Percentiles rank a stretch among this genome's conserved stretches.
These are phyloP conservation scores for Termitomyces bulborhizus DNA, from an alignment of 768 basidiomycete species.

Conservation along the genomic window DNA sequence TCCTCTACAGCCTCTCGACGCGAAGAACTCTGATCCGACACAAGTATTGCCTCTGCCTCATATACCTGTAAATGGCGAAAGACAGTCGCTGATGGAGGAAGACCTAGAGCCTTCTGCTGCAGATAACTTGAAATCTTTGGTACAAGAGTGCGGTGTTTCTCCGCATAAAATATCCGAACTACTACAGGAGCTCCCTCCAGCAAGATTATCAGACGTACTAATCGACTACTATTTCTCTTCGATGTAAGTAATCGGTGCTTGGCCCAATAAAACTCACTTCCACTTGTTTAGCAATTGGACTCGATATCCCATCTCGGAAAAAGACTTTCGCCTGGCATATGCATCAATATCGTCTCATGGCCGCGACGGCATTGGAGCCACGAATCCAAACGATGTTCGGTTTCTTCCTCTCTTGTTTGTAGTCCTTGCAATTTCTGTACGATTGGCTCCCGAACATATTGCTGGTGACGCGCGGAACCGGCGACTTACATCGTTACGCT, in stretches of 20 bases:
- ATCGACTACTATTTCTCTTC: slow-evolving; percentile 77
- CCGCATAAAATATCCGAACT: slow-evolving; percentile 89
- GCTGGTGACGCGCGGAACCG: slow-evolving; percentile 73
- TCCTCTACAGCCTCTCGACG: slow-evolving; percentile 7
- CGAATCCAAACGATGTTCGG: slow-evolving; percentile 71
- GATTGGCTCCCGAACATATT: slow-evolving; percentile 81
- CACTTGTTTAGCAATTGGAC: slow-evolving; percentile 72
- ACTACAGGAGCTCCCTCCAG: slow-evolving; percentile 81
- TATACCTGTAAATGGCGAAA: slow-evolving; percentile 7
- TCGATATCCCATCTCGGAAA: slow-evolving; percentile 85
- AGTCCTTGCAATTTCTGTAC: slow-evolving; percentile 80
- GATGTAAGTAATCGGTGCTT: slow-evolving; percentile 37
- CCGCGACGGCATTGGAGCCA: slow-evolving; percentile 48
- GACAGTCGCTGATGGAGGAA: slow-evolving; percentile 27
- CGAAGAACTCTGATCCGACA: slow-evolving; percentile 10
- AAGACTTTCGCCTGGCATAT: slow-evolving; percentile 72
- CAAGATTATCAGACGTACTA: slow-evolving; percentile 66
- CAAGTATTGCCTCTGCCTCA: slow-evolving; percentile 2
- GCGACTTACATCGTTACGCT: slow-evolving; percentile 77
- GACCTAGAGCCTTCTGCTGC: slow-evolving; percentile 54
- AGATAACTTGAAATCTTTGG: slow-evolving; percentile 78
- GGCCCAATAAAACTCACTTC: slow-evolving; percentile 3
- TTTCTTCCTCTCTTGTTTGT: slow-evolving; percentile 93
- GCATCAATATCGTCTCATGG: slow-evolving; percentile 57
- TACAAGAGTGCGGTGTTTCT: slow-evolving; percentile 89